phyloP scores from a whole-genome alignment of 257 asterid species.

The Misopates orontium region DNA sequence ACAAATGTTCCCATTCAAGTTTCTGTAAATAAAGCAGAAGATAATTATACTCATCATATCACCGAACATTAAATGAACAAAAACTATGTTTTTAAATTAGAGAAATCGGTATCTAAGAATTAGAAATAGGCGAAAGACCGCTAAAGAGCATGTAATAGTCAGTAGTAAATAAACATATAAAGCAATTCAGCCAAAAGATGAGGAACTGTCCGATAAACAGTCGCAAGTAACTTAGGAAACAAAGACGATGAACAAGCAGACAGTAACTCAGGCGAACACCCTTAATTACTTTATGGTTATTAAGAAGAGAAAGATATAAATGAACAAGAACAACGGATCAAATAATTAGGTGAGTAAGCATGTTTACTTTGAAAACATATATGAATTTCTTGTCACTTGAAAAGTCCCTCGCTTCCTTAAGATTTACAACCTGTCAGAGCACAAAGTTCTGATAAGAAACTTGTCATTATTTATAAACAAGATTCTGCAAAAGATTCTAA shows the following conservation, averaged over 20 bases:
- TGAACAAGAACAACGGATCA: slow-evolving; percentile 25
- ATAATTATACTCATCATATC: slow-evolving; percentile 11
- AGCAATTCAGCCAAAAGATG: slow-evolving; percentile 19
- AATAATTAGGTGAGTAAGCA: slow-evolving; percentile 13
- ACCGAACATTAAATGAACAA: neutral
- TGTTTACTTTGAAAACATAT: slow-evolving; percentile 86
- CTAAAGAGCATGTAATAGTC: neutral
- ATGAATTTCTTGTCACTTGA: slow-evolving; percentile 88
- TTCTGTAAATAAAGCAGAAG: slow-evolving; percentile 54
- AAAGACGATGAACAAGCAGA: neutral
- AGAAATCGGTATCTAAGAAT: too few species aligned
- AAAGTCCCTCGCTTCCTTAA: slow-evolving; percentile 94
- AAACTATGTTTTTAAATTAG: neutral
- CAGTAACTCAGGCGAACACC: neutral
- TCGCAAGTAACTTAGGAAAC: neutral
- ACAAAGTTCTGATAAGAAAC: slow-evolving; percentile 27
- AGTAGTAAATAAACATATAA: neutral
- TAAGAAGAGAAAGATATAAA: slow-evolving; percentile 16
- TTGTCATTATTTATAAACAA: slow-evolving; percentile 20
- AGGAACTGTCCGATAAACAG: slow-evolving; percentile 3
- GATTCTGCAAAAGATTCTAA: slow-evolving; percentile 9
- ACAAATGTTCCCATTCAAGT: slow-evolving; percentile 94
- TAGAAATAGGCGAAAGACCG: neutral
- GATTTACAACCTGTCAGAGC: slow-evolving; percentile 79
- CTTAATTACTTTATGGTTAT: neutral